Conservation (phyloP, 805 yeast genomes). For the Starmerella vitae region DNA sequence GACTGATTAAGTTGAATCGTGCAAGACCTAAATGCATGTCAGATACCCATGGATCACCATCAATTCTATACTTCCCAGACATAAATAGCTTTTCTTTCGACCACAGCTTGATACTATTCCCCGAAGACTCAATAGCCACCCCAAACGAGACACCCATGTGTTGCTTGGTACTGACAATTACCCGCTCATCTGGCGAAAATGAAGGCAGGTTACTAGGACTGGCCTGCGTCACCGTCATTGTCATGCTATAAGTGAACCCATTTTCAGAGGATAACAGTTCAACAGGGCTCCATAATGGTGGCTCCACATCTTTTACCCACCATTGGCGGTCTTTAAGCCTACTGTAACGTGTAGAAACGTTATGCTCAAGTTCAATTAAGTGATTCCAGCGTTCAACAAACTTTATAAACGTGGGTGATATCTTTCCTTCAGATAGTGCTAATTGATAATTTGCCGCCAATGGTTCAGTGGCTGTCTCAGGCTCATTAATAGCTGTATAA, state of each 20-base stretch:
- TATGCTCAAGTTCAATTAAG: constrained; percentile 61
- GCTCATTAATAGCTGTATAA: constrained; percentile 17
- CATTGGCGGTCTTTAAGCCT: constrained; percentile 28
- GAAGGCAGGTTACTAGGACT: background rate
- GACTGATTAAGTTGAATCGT: constrained; percentile 56
- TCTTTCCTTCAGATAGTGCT: constrained; percentile 5
- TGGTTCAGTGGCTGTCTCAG: constrained; percentile 8
- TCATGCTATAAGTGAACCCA: background rate
- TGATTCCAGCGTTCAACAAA: constrained; percentile 66
- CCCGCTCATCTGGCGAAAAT: constrained; percentile 3
- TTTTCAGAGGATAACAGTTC: background rate
- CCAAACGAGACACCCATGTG: constrained; percentile 18
- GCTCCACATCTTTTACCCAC: constrained; percentile 25
- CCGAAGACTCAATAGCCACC: background rate
- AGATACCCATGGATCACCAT: constrained; percentile 68
- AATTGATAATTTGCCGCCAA: constrained; percentile 1
- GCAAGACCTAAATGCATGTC: constrained; percentile 64
- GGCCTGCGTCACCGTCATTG: background rate
- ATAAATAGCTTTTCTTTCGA: constrained; percentile 6
- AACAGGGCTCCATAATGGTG: constrained; percentile 1
- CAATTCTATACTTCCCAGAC: constrained; percentile 43
- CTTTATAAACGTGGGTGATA: constrained; percentile 32
- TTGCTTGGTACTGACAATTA: constrained; percentile 14
- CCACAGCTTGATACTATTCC: background rate
- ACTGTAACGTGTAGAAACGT: constrained; percentile 47